Base-by-base conservation (phyloP, 176 grass and related monocot species). In the Zea luxurians region DNA sequence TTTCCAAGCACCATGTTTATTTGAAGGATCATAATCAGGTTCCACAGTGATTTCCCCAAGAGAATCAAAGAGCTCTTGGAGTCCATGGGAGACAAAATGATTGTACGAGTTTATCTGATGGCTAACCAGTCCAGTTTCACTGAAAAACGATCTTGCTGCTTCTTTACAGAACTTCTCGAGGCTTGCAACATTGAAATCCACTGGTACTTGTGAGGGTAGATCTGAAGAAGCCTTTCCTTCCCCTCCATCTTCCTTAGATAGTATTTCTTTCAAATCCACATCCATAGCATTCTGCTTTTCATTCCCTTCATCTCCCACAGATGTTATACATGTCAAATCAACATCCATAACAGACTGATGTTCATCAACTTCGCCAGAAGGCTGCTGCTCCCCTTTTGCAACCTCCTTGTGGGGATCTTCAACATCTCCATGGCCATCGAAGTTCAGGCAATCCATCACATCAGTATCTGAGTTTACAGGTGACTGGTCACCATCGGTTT, bases 61-160 rank as follows among this genome's bases (percentile, higher is more conserved):
- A 49, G 87, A 88, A 83, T 90, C 85, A 67, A 97, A 70, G 4
- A 97, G 59, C 34, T 94, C 83, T 68, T 90, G 89, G 52, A 97
- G 74, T 16, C 85, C 95, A 75, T 91, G 89, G 13, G 81, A 79
- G 41, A 97, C 13, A 80, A 97, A 97, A 17, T 92, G 80, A 58
- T 94, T 90, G 41, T 94, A 94, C 2, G 95, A 94, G 47, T 80
- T 92, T 70, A 94, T 90, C 73, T 97, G 91, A 77, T 94, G 89
- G 36, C 76, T 88, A 74, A 90, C 78, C 3, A 94, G 82, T 15
- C 89, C 85, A 57, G 6, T 88, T 82, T 85, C 89, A 42, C 41
- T 75, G 16, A 90, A 92, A 71, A 97, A 93, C 6, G 89, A 67
- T 77, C 80, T 76, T 61, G 89, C 73, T 37, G 85, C 89, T 43